Conservation (phyloP, 2,329 filamentous ascomycete genomes). For the Pseudogymnoascus sp. region DNA sequence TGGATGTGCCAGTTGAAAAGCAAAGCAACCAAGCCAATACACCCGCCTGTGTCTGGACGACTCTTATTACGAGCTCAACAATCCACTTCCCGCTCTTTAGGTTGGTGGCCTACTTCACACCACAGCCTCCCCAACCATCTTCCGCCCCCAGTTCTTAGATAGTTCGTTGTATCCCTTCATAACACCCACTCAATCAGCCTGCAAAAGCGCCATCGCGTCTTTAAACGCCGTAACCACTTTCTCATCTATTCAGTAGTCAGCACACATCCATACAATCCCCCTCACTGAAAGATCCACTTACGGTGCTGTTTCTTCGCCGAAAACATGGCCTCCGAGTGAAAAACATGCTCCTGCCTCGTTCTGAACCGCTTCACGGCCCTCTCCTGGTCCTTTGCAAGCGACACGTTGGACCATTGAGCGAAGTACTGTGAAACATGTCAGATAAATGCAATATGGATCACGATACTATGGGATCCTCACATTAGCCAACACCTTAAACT, state of each 20-base stretch:
- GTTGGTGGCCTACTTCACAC: not conserved
- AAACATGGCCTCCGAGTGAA: constrained; percentile 62
- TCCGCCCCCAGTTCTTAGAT: not conserved
- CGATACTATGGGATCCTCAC: constrained; percentile 33
- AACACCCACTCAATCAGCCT: not conserved
- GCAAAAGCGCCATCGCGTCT: constrained; percentile 48
- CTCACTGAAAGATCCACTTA: constrained; percentile 37
- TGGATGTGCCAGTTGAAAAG: not conserved
- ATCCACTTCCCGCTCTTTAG: not conserved
- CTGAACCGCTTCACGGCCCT: constrained; percentile 76
- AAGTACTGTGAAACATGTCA: constrained; percentile 54
- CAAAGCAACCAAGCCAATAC: not conserved
- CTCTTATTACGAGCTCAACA: not conserved
- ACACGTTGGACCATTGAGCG: constrained; percentile 66
- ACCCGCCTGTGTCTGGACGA: not conserved
- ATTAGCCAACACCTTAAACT: constrained; percentile 60
- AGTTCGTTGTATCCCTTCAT: not conserved
- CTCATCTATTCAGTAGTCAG: constrained; percentile 32
- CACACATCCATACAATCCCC: not conserved
- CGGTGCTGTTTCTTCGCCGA: constrained; percentile 72
- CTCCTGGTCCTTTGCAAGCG: constrained; percentile 64
- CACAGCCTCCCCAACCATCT: not conserved
- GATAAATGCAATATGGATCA: constrained; percentile 9
- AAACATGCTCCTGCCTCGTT: constrained; percentile 70
- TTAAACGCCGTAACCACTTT: constrained; percentile 57